These are phyloP conservation scores for Neofusicoccum cordaticola DNA, from an alignment of 2,329 filamentous ascomycete genomes.

Conservation along the genomic window DNA sequence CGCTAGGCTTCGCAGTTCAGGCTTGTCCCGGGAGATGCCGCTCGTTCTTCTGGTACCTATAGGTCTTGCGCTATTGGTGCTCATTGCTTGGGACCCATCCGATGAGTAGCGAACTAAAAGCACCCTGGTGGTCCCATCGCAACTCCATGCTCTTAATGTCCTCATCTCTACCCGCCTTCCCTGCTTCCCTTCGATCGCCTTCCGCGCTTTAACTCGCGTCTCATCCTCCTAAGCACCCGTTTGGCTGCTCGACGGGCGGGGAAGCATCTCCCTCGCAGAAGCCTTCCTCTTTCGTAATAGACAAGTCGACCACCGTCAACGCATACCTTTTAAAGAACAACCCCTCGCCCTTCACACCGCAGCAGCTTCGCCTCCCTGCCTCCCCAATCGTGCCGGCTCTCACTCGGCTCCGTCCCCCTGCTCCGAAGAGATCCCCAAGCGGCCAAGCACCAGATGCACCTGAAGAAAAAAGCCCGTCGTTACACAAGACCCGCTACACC, in stretches of 20 bases:
- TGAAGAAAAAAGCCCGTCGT: too few relatives aligned
- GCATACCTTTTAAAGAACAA: neutral
- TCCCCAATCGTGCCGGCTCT: too few relatives aligned
- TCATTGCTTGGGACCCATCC: neutral
- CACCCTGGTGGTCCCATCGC: neutral
- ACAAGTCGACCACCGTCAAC: neutral
- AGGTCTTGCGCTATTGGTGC: neutral
- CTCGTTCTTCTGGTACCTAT: neutral
- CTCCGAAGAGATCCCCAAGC: too few relatives aligned
- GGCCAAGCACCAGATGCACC: too few relatives aligned
- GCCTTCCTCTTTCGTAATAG: neutral
- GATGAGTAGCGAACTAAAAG: neutral
- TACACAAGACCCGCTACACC: too few relatives aligned
- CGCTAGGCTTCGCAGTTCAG: neutral
- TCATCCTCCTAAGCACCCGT: neutral
- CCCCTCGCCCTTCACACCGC: neutral
- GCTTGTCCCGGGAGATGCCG: neutral
- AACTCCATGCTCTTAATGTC: neutral
- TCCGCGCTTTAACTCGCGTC: neutral
- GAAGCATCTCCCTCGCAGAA: neutral
- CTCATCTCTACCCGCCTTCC: neutral
- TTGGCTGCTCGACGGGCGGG: neutral
- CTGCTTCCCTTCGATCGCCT: neutral
- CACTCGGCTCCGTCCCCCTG: too few relatives aligned
- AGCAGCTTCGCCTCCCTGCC: neutral